A percentile compares a stretch with the other conserved stretches of the same genome.
These are phyloP conservation scores for Penicillium sp. DNA, from an alignment of 2,329 filamentous ascomycete genomes.

Conservation along the genomic window DNA sequence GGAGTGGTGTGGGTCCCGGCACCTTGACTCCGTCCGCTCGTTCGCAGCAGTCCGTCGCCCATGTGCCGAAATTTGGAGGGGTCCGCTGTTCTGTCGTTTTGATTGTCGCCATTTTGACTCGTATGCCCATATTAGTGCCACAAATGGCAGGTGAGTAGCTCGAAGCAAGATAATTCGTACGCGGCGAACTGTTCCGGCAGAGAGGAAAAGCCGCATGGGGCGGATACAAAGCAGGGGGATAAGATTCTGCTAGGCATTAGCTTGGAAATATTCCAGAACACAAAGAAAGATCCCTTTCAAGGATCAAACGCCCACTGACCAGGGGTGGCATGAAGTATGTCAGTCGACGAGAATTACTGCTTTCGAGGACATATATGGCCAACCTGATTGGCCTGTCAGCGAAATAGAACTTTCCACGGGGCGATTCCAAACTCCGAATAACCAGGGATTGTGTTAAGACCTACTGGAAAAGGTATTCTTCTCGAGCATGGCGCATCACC, in stretches of 20 bases:
- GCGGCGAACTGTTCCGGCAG: conserved; percentile 52
- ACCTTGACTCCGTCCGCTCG: conserved; percentile 25
- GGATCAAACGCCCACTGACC: conserved; percentile 30
- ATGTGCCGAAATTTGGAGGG: conserved; percentile 22
- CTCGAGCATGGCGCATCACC: conserved; percentile 59
- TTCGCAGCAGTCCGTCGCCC: conserved; percentile 20
- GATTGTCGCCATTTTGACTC: conserved; percentile 37
- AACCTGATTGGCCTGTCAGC: conserved; percentile 29
- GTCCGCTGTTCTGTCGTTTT: conserved; percentile 15
- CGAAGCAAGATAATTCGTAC: conserved; percentile 58
- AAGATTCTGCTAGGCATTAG: conserved; percentile 49
- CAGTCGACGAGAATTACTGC: conserved; percentile 45
- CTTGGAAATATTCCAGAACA: conserved; percentile 13
- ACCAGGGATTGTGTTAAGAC: conserved; percentile 13
- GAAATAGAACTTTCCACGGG: neutral
- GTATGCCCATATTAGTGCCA: conserved; percentile 56
- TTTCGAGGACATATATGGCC: conserved; percentile 45
- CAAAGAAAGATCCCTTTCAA: conserved; percentile 5
- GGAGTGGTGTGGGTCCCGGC: conserved; percentile 24
- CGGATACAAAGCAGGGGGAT: conserved; percentile 55
- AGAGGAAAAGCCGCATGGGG: conserved; percentile 55
- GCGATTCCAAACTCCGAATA: neutral
- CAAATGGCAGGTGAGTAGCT: conserved; percentile 56
- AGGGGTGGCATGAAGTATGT: conserved; percentile 49
- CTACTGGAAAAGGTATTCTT: conserved; percentile 60